phyloP scores from a whole-genome alignment of 768 basidiomycete species.

The Pleurotus ostreatus region DNA sequence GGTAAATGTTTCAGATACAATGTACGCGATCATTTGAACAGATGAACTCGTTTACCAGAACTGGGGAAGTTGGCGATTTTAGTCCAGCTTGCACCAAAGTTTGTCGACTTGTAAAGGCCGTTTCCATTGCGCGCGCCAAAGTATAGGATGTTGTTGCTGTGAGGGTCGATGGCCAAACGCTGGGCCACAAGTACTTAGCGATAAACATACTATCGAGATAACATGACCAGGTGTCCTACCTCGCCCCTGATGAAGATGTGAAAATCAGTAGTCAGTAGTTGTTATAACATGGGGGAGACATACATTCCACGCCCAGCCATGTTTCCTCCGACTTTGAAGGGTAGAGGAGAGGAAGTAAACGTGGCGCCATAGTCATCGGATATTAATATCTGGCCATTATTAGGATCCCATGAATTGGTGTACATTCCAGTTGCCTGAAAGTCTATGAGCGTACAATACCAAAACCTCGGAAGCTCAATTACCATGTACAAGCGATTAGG shows the following conservation, averaged over 20 bases:
- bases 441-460: not conserved
- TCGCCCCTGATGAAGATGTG: constrained; percentile 35
- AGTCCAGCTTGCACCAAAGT: constrained; percentile 55
- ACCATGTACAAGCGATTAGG: constrained; percentile 51
- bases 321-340: constrained; percentile 67
- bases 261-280: no score
- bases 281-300: constrained; percentile 13
- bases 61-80: constrained; percentile 55
- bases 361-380: constrained; percentile 54
- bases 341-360: constrained; percentile 44
- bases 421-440: constrained; percentile 54
- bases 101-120: constrained; percentile 62
- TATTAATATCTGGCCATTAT: constrained; percentile 57
- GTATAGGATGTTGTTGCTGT: constrained; percentile 55
- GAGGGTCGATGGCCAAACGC: constrained; percentile 62
- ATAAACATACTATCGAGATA: not conserved
- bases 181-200: constrained; percentile 17
- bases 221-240: constrained; percentile 21
- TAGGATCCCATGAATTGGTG: constrained; percentile 59
- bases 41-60: constrained; percentile 34
- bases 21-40: no score
- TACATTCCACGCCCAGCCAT: constrained; percentile 66
- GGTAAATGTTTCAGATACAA: not conserved
- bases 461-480: not conserved
- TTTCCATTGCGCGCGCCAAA: constrained; percentile 63